Evolutionary conservation across 2,329 filamentous ascomycete species (phyloP), one percentile per base, ranked within the genome.

Genomic region (Neurospora sp.): DNA sequence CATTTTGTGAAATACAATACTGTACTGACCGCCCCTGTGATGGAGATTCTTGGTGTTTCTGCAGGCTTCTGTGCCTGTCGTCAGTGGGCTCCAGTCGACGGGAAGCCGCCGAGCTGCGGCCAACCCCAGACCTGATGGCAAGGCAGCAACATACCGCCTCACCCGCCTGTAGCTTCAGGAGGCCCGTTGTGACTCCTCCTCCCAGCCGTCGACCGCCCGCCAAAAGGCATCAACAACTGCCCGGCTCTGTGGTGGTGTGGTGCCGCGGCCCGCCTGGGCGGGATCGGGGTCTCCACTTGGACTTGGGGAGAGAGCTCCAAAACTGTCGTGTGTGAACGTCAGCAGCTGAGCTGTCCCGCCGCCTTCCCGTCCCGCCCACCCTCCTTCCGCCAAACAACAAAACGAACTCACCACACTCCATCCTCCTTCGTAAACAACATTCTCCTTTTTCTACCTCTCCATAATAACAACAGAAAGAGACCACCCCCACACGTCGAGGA

Each of bases 11-110:
- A 13, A 23, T 52, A 15, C 19, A 28, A 3, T 52, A 52, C 19
- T 15, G 46, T 52, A 28, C 2, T 52, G 19, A 52, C 19, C 46
- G 19, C 46, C 5, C 11, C 15, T 8, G 19, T 28, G 46, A 58
- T 58, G 52, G 52, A 42, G 17, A 39, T 74, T 72, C 71, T 70
- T 67, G 42, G 38, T 71, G 75, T n/a, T 77, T 78, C 76, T 72
- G 71, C 71, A 58, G 52, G 72, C 66, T 77, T 78, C 76, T 72
- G 70, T 68, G 52, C 52, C 52, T 28, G 52, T 58, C 23, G 23
- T 38, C 11, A 19, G n/a, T 67, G 42, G 68, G 68, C 67, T 67
- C 40, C 68, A 67, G 52, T 62, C 68, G 66, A 68, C 52, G 36
- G 36, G 46, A 66, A 69, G 66, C 66, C 38, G 58, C 39, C 69